Conservation (phyloP, 495 filamentous ascomycete species). For the Trypethelium eluteriae region DNA sequence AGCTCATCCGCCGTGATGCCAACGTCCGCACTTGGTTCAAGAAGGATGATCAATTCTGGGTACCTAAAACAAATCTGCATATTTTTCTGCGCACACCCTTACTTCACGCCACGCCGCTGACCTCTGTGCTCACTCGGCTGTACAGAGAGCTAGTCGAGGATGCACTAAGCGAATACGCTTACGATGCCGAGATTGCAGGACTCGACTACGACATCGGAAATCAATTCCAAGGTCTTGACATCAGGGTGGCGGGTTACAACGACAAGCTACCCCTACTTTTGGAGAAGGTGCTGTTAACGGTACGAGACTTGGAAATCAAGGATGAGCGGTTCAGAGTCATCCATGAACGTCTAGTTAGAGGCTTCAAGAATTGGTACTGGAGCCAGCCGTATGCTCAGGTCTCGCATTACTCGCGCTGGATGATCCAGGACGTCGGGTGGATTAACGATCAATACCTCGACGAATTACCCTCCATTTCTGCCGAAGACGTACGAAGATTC, state of each 20-base stretch:
- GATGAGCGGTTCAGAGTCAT: conserved; percentile 83
- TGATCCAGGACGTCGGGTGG: conserved; percentile 68
- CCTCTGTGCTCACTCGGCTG: conserved; percentile 65
- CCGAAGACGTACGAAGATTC: conserved; percentile 67
- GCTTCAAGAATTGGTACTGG: conserved; percentile 77
- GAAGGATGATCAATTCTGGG: conserved; percentile 98
- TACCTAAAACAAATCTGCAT: conserved; percentile 83
- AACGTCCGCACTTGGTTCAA: conserved; percentile 89
- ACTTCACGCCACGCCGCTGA: conserved; percentile 62
- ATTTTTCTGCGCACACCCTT: conserved; percentile 74
- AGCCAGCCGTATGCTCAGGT: conserved; percentile 85
- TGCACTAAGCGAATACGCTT: conserved; percentile 87
- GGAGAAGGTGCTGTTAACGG: conserved; percentile 80
- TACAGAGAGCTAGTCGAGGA: conserved; percentile 86
- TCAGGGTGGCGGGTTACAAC: conserved; percentile 84
- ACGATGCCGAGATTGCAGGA: conserved; percentile 91
- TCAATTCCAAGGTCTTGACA: conserved; percentile 63
- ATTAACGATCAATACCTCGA: conserved; percentile 72
- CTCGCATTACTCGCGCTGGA: conserved; percentile 72
- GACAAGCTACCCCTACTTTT: conserved; percentile 89
- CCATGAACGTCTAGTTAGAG: conserved; percentile 72
- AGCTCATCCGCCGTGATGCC: conserved; percentile 80
- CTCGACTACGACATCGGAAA: conserved; percentile 71
- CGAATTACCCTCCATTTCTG: conserved; percentile 65
- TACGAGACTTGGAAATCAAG: conserved; percentile 75